Conservation (phyloP, 345 rosid species). For the Eucalyptus sp. region DNA sequence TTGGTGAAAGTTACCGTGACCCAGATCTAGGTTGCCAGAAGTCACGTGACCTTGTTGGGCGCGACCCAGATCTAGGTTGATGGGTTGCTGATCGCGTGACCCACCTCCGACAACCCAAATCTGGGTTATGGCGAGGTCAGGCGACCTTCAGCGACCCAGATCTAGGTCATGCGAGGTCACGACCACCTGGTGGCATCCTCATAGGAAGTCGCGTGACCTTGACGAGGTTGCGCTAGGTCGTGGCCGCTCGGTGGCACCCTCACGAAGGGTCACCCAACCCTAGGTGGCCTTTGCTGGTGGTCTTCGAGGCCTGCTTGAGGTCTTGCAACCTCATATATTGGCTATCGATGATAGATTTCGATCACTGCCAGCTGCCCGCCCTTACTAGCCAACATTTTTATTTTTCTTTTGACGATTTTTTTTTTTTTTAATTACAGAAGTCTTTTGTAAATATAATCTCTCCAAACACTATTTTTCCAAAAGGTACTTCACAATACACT, state of each 20-base stretch:
- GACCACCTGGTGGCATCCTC: rapidly evolving
- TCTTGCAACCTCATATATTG: too few species aligned
- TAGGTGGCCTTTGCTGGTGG: rapidly evolving
- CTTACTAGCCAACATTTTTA: too few species aligned
- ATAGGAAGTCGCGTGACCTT: rapidly evolving
- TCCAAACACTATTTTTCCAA: too few species aligned
- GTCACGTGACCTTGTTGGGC: rapidly evolving
- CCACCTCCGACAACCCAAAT: rapidly evolving
- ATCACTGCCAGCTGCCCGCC: rapidly evolving
- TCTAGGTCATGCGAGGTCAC: too few species aligned
- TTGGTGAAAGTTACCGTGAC: rapidly evolving
- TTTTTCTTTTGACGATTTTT: too few species aligned
- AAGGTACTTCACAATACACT: too few species aligned
- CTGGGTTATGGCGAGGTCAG: rapidly evolving
- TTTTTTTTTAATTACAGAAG: too few species aligned
- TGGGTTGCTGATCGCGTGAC: rapidly evolving
- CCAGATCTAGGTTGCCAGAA: rapidly evolving
- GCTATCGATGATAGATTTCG: too few species aligned
- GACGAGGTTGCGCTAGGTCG: rapidly evolving
- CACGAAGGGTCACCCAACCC: too few species aligned
- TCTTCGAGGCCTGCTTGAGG: rapidly evolving
- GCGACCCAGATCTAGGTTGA: rapidly evolving
- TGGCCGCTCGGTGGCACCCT: too few species aligned
- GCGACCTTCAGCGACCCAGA: rapidly evolving
- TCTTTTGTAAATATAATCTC: too few species aligned